phyloP scores from a whole-genome alignment of 768 basidiomycete genomes.

The Favolaschia claudopus region DNA sequence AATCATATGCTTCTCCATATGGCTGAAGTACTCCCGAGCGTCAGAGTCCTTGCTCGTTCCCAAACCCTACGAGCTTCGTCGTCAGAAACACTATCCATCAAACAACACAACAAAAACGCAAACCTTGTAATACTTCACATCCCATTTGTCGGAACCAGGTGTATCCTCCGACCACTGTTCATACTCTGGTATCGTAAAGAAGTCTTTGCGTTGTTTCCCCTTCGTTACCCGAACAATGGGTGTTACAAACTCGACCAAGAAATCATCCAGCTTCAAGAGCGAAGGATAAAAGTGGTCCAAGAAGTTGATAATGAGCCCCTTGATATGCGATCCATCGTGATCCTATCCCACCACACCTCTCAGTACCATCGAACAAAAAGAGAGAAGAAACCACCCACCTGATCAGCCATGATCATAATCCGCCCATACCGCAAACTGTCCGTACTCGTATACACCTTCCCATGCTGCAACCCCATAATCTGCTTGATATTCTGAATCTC shows the following conservation, averaged over 20 bases:
- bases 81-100: constrained; percentile 12
- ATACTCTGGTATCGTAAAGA: constrained; percentile 98
- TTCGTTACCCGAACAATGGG: constrained; percentile 95
- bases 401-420: constrained; percentile 99
- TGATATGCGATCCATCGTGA: constrained; percentile 99
- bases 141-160: constrained; percentile 82
- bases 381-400: constrained; percentile 58
- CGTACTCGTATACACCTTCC: constrained; percentile 81
- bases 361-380: not conserved
- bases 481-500: constrained; percentile 98
- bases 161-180: constrained; percentile 90
- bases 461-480: constrained; percentile 95
- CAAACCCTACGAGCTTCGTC: constrained; percentile 72
- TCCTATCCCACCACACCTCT: constrained; percentile 81
- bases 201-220: constrained; percentile 80
- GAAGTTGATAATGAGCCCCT: constrained; percentile 98
- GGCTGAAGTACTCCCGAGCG: constrained; percentile 90
- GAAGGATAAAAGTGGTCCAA: constrained; percentile 97
- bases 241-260: constrained; percentile 97
- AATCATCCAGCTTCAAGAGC: constrained; percentile 86
- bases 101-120: not conserved
- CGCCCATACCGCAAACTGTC: constrained; percentile 87
- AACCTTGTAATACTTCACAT: constrained; percentile 97
- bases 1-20: constrained; percentile 94
- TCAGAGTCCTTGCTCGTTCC: constrained; percentile 92